These are phyloP conservation scores for Cyberlindnera maclurae DNA, from an alignment of 805 yeast genomes.

Conservation along the genomic window DNA sequence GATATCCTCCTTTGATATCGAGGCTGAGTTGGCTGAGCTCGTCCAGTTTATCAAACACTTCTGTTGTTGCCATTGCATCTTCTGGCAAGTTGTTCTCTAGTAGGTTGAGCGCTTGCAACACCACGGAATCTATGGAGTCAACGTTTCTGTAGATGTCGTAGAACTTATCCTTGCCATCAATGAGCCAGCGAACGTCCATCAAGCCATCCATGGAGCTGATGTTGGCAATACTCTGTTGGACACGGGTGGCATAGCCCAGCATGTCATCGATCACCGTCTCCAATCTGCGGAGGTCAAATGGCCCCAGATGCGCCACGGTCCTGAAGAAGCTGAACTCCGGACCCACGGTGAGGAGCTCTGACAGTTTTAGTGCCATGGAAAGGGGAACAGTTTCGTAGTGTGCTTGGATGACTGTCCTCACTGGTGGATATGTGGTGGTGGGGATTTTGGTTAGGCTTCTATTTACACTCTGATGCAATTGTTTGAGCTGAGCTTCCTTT, in stretches of 20 bases:
- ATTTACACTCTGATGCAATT: too few relatives aligned
- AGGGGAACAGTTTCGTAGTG: too few relatives aligned
- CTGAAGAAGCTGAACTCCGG: constrained; percentile 22
- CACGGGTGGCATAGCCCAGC: constrained; percentile 13
- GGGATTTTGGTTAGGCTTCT: too few relatives aligned
- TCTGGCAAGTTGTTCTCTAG: constrained; percentile 26
- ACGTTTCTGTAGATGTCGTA: constrained; percentile 26
- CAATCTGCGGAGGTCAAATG: constrained; percentile 18
- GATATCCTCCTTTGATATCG: constrained; percentile 22
- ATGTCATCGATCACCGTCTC: constrained; percentile 18
- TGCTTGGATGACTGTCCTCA: too few relatives aligned
- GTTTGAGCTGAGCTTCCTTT: background rate
- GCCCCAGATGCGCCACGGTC: constrained; percentile 20
- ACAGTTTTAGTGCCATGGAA: constrained; percentile 13
- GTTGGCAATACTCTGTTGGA: constrained; percentile 11
- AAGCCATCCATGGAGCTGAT: constrained; percentile 3
- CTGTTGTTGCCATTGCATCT: constrained; percentile 22
- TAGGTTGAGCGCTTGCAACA: constrained; percentile 28
- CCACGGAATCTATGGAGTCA: constrained; percentile 28
- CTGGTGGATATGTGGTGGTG: too few relatives aligned
- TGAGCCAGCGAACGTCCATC: constrained; percentile 25
- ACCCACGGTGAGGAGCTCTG: constrained; percentile 19
- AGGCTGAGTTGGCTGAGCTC: constrained; percentile 25
- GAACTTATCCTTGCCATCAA: constrained; percentile 28
- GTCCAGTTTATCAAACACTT: constrained; percentile 25